phyloP scores from a whole-genome alignment of 805 yeast genomes.

The Clavispora phyllophila region DNA sequence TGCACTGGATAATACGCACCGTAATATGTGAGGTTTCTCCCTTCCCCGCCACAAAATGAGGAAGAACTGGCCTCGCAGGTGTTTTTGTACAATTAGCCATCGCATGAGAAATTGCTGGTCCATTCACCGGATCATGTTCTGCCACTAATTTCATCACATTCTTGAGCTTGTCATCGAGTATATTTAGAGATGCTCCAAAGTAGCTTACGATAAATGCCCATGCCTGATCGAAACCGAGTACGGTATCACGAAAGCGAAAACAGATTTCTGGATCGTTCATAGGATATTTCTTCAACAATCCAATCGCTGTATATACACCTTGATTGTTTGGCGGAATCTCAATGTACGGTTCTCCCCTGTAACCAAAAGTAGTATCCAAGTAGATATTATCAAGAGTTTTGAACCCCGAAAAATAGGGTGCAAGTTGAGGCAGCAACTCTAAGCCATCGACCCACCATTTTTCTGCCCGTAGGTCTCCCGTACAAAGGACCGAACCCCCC shows the following conservation, averaged over 20 bases:
- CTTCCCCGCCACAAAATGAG: not conserved
- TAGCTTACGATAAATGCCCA: conserved; percentile 35
- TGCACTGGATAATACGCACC: conserved; percentile 31
- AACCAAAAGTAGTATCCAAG: conserved; percentile 50
- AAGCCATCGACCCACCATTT: conserved; percentile 42
- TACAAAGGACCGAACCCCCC: conserved; percentile 36
- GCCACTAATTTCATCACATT: conserved; percentile 3
- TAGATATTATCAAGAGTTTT: conserved; percentile 41
- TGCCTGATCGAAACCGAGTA: conserved; percentile 51
- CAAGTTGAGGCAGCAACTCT: conserved; percentile 32
- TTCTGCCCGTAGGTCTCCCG: conserved; percentile 59
- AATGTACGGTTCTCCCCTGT: conserved; percentile 46
- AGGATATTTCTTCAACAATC: conserved; percentile 40
- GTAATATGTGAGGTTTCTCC: conserved; percentile 3
- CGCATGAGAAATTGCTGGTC: conserved; percentile 1
- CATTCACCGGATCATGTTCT: conserved; percentile 5
- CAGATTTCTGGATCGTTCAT: conserved; percentile 30
- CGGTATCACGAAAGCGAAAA: conserved; percentile 36
- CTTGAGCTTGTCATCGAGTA: conserved; percentile 1
- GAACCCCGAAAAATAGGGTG: conserved; percentile 36
- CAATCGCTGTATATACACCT: conserved; percentile 34
- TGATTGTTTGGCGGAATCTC: conserved; percentile 37
- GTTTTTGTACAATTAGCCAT: not conserved
- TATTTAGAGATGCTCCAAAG: conserved; percentile 14
- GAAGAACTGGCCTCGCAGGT: not conserved